Base-by-base conservation (phyloP, 441 rosid species). In the Omphalea diandra region DNA sequence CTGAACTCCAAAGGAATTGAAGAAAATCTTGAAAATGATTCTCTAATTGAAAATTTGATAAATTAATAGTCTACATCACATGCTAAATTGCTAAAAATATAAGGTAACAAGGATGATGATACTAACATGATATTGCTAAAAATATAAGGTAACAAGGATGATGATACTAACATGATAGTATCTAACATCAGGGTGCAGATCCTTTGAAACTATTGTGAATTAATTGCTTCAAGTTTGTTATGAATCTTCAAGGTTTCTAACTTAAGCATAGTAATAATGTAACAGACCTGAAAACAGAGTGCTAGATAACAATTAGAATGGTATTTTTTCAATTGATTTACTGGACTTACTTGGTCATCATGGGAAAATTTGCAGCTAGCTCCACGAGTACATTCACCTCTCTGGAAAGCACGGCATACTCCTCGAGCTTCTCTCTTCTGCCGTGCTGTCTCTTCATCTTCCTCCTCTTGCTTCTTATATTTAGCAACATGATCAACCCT, bases 301-400 rank as follows among this genome's bases (percentile, higher is more conserved):
- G n/a, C 17, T 10, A 46, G 15, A 35, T 66, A 15, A 53, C 7
- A 36, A 36, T 46, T 27, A 20, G 17, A n/a, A 59, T 11, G 35
- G 10, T 40, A 24, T 5, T 26, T 55, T 61, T 62, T 7, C 18
- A 44, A 26, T 53, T 62, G 31, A 55, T 10, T 32, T 27, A 62
- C 1, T 6, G 59, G 65, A 53, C 86, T 82, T 82, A 91, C 97
- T 80, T 90, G 91, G 71, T 90, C 92, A 67, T 90, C 89, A 22
- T 91, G 97, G 41, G 97, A 94, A 75, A 90, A 94, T 77, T 90
- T 94, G 83, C 97, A 94, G 54, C 87, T 86, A 59, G 85, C 95
- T 9, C 96, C 97, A 44, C 90, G 89, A 52, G 91, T 87, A 67
- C 98, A 91, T 79, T 91, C 91, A 59, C 98, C 97, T 75, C 81